Percentiles rank a stretch among this genome's conserved stretches.
Conservation (phyloP, 106 monocot genomes). For the Gastrodia elata region DNA sequence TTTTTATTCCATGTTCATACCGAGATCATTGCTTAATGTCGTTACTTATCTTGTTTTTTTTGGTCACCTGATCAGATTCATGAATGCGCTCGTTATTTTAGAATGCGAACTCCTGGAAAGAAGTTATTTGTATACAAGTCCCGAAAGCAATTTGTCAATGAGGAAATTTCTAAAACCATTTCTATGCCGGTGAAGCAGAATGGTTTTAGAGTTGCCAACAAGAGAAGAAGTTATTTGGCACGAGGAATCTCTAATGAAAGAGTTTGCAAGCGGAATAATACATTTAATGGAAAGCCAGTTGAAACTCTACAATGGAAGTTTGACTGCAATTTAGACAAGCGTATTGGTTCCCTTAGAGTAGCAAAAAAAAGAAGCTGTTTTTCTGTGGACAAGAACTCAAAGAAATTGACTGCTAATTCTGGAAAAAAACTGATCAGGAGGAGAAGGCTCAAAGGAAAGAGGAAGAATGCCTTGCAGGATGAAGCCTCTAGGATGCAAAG, state of each 20-base stretch:
- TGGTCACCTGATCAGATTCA: background rate
- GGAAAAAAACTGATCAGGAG: slow-evolving; percentile 12
- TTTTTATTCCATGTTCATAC: background rate
- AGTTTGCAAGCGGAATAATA: slow-evolving; percentile 16
- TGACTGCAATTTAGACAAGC: slow-evolving; percentile 3
- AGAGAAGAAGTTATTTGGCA: slow-evolving; percentile 14
- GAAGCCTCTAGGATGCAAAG: slow-evolving; percentile 56
- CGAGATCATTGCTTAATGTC: background rate
- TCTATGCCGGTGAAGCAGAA: slow-evolving; percentile 15
- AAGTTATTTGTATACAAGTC: slow-evolving; percentile 18
- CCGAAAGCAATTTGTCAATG: slow-evolving; percentile 12
- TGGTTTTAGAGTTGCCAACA: slow-evolving; percentile 9
- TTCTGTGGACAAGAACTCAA: slow-evolving; percentile 7
- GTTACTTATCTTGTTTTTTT: background rate
- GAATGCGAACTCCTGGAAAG: slow-evolving; percentile 20
- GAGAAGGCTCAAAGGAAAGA: slow-evolving; percentile 34
- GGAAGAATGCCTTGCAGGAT: slow-evolving; percentile 43
- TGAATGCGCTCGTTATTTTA: background rate
- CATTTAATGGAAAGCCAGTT: slow-evolving; percentile 5
- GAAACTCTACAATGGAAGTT: slow-evolving; percentile 7
- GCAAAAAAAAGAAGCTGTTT: background rate
- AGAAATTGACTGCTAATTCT: slow-evolving; percentile 9
- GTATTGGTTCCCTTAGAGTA: slow-evolving; percentile 7
- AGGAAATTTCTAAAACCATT: slow-evolving; percentile 12
- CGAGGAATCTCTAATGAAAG: slow-evolving; percentile 5